Percentiles rank a stretch among this genome's conserved stretches.
Conservation (phyloP, 2,329 filamentous ascomycete genomes). For the Fusarium beomiforme region DNA sequence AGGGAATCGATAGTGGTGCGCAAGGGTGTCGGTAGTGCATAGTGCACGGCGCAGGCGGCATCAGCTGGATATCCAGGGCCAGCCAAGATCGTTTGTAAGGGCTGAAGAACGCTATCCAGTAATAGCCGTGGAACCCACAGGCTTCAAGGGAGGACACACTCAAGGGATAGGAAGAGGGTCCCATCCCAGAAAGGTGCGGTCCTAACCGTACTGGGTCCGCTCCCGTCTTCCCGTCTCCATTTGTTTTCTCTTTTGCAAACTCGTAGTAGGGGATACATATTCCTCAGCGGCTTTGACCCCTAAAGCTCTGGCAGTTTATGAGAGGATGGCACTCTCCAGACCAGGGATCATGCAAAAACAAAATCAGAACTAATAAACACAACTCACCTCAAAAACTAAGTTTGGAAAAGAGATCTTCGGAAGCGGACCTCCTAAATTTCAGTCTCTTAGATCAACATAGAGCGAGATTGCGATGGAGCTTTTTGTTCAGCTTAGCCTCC, state of each 20-base stretch:
- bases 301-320: neutral
- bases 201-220: constrained; percentile 42
- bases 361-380: constrained; percentile 3
- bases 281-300: neutral
- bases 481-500: constrained; percentile 20
- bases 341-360: neutral
- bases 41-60: constrained; percentile 32
- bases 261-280: constrained; percentile 17
- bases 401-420: constrained; percentile 15
- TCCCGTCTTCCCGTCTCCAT: constrained; percentile 45
- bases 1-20: constrained; percentile 40
- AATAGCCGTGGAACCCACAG: constrained; percentile 28
- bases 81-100: constrained; percentile 30
- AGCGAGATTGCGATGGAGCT: constrained; percentile 39
- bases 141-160: constrained; percentile 22
- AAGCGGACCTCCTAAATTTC: constrained; percentile 15
- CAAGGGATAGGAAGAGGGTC: constrained; percentile 19
- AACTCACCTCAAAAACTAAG: constrained; percentile 29
- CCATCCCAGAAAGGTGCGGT: constrained; percentile 35
- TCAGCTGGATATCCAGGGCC: constrained; percentile 41
- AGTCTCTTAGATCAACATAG: constrained; percentile 28
- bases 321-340: neutral
- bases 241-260: constrained; percentile 34
- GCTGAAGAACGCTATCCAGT: constrained; percentile 29
- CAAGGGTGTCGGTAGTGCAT: constrained; percentile 44